A percentile compares a stretch with the other conserved stretches of the same genome.
Evolutionary conservation across 805 yeast species (phyloP).

Genomic region (Saccharomycopsis sp.): DNA sequence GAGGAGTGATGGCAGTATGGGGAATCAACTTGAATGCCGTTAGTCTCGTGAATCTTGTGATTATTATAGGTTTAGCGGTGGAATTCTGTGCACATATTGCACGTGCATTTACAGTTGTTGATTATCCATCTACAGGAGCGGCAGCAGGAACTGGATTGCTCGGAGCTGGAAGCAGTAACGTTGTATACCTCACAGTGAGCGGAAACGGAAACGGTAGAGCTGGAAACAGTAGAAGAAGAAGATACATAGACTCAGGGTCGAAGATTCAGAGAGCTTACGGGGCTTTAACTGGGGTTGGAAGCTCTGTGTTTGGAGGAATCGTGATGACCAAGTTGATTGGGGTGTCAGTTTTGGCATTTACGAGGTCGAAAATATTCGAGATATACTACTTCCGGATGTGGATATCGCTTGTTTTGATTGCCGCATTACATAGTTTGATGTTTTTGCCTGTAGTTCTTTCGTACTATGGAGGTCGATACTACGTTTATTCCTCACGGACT

Average conservation of each 20-base stretch:
- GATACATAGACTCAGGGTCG: slow-evolving; percentile 8
- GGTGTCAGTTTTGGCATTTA: slow-evolving; percentile 77
- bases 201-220: slow-evolving; percentile 7
- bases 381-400: slow-evolving; percentile 94
- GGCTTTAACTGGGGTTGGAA: slow-evolving; percentile 76
- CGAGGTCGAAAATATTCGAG: slow-evolving; percentile 81
- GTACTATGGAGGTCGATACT: slow-evolving; percentile 54
- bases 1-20: slow-evolving; percentile 74
- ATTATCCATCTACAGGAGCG: slow-evolving; percentile 19
- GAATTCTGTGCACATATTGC: slow-evolving; percentile 90
- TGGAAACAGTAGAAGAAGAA: slow-evolving; percentile 22
- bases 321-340: slow-evolving; percentile 88
- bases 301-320: slow-evolving; percentile 85
- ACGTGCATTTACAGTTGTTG: slow-evolving; percentile 58
- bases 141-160: neutral
- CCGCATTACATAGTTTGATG: slow-evolving; percentile 71
- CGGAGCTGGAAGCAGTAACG: slow-evolving; percentile 22
- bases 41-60: slow-evolving; percentile 78
- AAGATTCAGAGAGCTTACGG: slow-evolving; percentile 37
- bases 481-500: slow-evolving; percentile 33
- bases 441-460: slow-evolving; percentile 73
- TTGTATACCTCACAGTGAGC: slow-evolving; percentile 1
- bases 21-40: slow-evolving; percentile 80
- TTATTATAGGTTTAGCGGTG: slow-evolving; percentile 90
- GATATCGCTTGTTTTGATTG: slow-evolving; percentile 70